Evolutionary conservation across 179 eudicot genomes (phyloP).

Genomic region (Sideroxylon spinosum): DNA sequence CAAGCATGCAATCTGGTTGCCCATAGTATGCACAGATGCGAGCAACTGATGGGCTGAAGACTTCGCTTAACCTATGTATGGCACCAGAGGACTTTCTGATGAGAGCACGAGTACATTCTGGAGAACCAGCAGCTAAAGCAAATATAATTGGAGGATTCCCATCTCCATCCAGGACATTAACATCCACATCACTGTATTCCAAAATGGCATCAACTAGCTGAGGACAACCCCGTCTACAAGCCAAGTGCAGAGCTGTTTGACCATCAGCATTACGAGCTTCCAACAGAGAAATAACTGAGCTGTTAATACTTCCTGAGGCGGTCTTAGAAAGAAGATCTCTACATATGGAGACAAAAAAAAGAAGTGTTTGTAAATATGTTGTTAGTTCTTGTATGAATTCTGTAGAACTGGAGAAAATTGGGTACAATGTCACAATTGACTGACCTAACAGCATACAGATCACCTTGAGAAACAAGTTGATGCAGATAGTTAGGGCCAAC

Average conservation of each 20-base stretch:
- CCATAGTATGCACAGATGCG: constrained; percentile 95
- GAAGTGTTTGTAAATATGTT: not conserved
- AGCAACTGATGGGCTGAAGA: constrained; percentile 79
- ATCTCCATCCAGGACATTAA: constrained; percentile 81
- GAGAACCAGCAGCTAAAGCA: constrained; percentile 94
- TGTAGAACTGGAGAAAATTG: not conserved
- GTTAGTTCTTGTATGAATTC: not conserved
- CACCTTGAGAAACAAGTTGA: constrained; percentile 72
- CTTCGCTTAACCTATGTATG: constrained; percentile 57
- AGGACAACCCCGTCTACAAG: constrained; percentile 87
- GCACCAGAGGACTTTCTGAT: constrained; percentile 68
- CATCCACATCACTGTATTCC: constrained; percentile 67
- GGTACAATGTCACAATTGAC: constrained; percentile 18
- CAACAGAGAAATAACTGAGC: constrained; percentile 55
- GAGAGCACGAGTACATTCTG: constrained; percentile 84
- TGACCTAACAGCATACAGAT: constrained; percentile 74
- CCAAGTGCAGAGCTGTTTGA: constrained; percentile 93
- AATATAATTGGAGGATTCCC: constrained; percentile 94
- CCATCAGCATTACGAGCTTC: constrained; percentile 91
- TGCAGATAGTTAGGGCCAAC: constrained; percentile 64
- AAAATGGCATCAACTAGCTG: constrained; percentile 80
- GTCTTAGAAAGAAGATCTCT: constrained; percentile 69
- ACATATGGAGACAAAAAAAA: constrained; percentile 20
- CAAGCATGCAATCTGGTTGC: constrained; percentile 97
- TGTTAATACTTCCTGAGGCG: constrained; percentile 47